A percentile compares a stretch with the other conserved stretches of the same genome.
Conservation (phyloP, 2,329 filamentous ascomycete species). For the Ceratocystis alfenasii region DNA sequence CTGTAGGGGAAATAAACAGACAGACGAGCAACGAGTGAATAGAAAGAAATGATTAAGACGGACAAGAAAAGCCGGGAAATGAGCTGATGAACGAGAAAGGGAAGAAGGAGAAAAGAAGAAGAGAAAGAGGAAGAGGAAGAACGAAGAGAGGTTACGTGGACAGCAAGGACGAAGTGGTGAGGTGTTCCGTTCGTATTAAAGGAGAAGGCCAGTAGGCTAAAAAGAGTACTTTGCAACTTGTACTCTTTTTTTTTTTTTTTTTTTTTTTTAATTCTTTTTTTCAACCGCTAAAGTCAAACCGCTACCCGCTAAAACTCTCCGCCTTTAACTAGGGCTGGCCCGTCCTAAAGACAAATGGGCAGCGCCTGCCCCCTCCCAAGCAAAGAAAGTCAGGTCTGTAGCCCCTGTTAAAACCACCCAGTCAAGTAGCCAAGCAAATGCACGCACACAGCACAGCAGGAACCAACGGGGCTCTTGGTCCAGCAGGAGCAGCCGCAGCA, state of each 20-base stretch:
- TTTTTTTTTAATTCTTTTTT: not conserved
- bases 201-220: slow-evolving; percentile 12
- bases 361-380: no score
- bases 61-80: slow-evolving; percentile 12
- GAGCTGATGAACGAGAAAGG: slow-evolving; percentile 5
- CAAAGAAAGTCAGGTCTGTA: not conserved
- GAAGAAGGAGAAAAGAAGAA: slow-evolving; percentile 19
- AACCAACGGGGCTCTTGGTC: not conserved
- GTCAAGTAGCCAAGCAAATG: not conserved
- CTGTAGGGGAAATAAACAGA: slow-evolving; percentile 17
- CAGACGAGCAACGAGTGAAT: slow-evolving; percentile 11
- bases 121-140: slow-evolving; percentile 14
- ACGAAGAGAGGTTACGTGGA: slow-evolving; percentile 17
- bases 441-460: not conserved
- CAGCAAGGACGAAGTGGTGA: slow-evolving; percentile 20
- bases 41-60: slow-evolving; percentile 16
- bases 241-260: slow-evolving; percentile 1
- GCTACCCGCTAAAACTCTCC: not conserved
- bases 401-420: not conserved
- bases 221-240: slow-evolving; percentile 6
- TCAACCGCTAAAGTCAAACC: not conserved
- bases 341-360: no score
- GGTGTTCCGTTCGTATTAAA: slow-evolving; percentile 22
- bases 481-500: no score
- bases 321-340: no score